Base-by-base conservation (phyloP, 2,329 filamentous ascomycete species). In the Fusarium papillatum region DNA sequence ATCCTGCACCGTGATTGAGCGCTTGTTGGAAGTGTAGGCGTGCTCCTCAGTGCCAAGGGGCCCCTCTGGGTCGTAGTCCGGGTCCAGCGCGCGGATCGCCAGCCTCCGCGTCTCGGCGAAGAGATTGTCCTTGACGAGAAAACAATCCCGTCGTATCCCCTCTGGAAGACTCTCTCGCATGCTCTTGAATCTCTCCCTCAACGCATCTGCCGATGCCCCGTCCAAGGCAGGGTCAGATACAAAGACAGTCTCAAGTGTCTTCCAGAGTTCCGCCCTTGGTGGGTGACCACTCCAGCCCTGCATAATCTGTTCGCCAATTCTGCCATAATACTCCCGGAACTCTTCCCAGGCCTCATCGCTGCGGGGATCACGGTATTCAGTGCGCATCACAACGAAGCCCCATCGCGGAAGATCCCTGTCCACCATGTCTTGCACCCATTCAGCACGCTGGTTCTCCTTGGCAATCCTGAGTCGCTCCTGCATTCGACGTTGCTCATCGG, bases 311-410 rank as follows among this genome's bases (percentile, higher is more conserved):
- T 26, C 38, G 9, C 34, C n/a, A 14, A 60, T 36, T 8, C 16
- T 36, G 5, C 7, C 34, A 26, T 39, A 60, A 22, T 22, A 16
- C 22, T 60, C 55, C 31, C 19, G 22, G 55, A 39, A 60, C 34
- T 13, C 26, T 26, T 60, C 8, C 55, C 55, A 60, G 16, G 34
- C 55, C 22, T 60, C 34, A 16, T 60, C 55, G 10, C 34, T 39
- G 34, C 34, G 34, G 6, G 55, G 31, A 19, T 26, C 55, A 24
- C 34, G 24, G 34, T 60, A 60, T 39, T 36, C n/a, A 24, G 55
- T 60, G 17, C 55, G 55, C 31, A 60, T 38, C n/a, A 60, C 55
- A 26, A 60, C 55, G 38, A 60, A 60, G 14, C 55, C 55, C 55
- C 55, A 60, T 60, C 34, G 55, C 17, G 55, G 22, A 22, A 60